Evolutionary conservation across 176 grass and related monocot genomes (phyloP), one percentile per base, ranked within the genome.

Genomic region (Ensete glaucum): DNA sequence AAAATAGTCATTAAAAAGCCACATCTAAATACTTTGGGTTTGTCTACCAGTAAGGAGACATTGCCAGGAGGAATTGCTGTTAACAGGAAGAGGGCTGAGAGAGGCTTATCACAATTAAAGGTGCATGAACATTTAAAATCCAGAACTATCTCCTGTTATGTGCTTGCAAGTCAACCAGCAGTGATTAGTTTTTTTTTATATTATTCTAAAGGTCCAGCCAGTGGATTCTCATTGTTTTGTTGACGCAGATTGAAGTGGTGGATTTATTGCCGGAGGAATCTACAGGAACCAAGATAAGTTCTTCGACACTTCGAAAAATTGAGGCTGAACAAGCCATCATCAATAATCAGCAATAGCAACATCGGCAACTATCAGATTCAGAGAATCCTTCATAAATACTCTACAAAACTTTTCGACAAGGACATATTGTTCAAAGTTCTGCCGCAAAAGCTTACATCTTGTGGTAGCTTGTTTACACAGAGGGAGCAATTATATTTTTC

Each of bases 41-140:
- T 21, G 19, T 50, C 5, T 48, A n/a, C 64, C 73, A 99, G 95
- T 77, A 94, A 94, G 84, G 95, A 99, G 76, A 93, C 90, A 11
- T 74, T 93, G 54, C 80, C 80, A 12, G 95, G 90, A 75, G 95
- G 90, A 12, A 73, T 79, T 21, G 84, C 88, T 52, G 95, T 94
- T 29, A 98, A 98, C 75, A 89, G 73, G 70, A 99, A 88, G 80
- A 89, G 95, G 62, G 90, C 86, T 54, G 90, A 98, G 73, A 91
- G 54, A 85, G 86, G 90, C 7, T 82, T 93, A 69, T 80, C 78
- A 19, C 82, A 87, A 52, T 81, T 98, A 53, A 74, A 98, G 94
- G 94, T 98, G 50, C 48, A 59, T 72, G 27, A 9, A 50, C 68
- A 50, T 29, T 54, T 2, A 59, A 1, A 75, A 27, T 43, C 4